These are phyloP conservation scores for Aspergillus leporis DNA, from an alignment of 495 filamentous ascomycete species.

Conservation along the genomic window DNA sequence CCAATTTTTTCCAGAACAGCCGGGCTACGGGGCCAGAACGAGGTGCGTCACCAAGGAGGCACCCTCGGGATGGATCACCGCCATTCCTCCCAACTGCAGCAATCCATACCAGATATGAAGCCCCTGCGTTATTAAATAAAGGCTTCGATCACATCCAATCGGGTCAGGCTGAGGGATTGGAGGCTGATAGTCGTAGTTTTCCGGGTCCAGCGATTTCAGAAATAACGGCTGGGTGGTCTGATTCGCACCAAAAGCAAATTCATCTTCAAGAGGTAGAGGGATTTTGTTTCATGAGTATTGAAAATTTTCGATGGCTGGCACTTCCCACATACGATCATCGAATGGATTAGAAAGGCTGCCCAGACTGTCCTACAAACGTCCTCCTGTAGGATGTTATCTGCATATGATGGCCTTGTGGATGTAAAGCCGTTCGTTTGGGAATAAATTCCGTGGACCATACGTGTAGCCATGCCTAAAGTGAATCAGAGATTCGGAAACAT, in stretches of 20 bases:
- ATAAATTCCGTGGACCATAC: neutral
- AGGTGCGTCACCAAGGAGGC: neutral
- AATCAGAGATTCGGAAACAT: too few relatives aligned
- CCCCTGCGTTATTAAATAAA: neutral
- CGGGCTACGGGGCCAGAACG: conserved; percentile 2
- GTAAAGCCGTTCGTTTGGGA: neutral
- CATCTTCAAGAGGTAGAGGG: conserved; percentile 5
- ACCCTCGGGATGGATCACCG: neutral
- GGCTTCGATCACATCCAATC: neutral
- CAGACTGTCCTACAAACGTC: conserved; percentile 1
- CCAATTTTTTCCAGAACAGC: conserved; percentile 2
- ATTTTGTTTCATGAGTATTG: neutral
- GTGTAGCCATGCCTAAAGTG: conserved; percentile 7
- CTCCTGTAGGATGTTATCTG: neutral
- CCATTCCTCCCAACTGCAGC: neutral
- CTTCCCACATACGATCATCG: conserved; percentile 7
- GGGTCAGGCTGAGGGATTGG: neutral
- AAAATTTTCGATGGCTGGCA: neutral
- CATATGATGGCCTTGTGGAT: too few relatives aligned
- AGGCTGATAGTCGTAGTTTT: neutral
- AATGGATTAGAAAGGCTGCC: neutral
- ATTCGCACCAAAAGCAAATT: conserved; percentile 3
- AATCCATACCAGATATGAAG: conserved; percentile 3
- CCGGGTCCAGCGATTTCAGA: neutral
- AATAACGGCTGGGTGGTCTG: neutral